Conservation (phyloP, 148 eudicot species). For the Spergularia bocconei region DNA sequence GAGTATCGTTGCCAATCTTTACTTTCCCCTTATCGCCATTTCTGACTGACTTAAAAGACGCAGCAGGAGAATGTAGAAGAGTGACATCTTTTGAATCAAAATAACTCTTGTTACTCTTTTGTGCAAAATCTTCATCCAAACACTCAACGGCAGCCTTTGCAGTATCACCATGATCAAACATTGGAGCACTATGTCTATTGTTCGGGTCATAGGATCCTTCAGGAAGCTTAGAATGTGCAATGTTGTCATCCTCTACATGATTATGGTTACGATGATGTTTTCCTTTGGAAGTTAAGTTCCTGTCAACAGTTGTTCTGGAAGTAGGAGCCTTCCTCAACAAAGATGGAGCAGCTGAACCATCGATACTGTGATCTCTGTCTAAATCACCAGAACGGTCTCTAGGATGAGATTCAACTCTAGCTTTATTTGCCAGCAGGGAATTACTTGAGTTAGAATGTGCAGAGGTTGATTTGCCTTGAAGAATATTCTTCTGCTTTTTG, state of each 20-base stretch:
- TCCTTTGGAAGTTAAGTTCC: conserved; percentile 23
- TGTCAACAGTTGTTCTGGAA: conserved; percentile 27
- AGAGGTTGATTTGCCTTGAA: conserved; percentile 22
- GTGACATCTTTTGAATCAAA: conserved; percentile 15
- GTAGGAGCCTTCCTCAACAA: conserved; percentile 31
- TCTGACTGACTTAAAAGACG: conserved; percentile 16
- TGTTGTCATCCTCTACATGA: conserved; percentile 29
- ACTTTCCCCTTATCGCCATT: conserved; percentile 40
- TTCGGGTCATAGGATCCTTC: conserved; percentile 14
- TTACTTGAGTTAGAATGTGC: conserved; percentile 24
- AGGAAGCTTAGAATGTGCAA: conserved; percentile 17
- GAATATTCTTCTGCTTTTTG: conserved; percentile 18
- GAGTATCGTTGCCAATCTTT: conserved; percentile 32
- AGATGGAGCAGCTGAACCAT: conserved; percentile 17
- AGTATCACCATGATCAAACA: conserved; percentile 13
- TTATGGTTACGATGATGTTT: conserved; percentile 25
- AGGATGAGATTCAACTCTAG: conserved; percentile 16
- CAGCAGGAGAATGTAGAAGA: conserved; percentile 22
- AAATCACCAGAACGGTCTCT: conserved; percentile 23
- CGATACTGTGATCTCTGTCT: conserved; percentile 16
- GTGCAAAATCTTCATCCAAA: conserved; percentile 19
- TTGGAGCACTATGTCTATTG: conserved; percentile 3
- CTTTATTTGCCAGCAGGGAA: conserved; percentile 22
- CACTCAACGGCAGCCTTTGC: conserved; percentile 23
- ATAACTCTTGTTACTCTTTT: conserved; percentile 4